phyloP scores from a whole-genome alignment of 257 asterid species.

The Handroanthus guayacan region DNA sequence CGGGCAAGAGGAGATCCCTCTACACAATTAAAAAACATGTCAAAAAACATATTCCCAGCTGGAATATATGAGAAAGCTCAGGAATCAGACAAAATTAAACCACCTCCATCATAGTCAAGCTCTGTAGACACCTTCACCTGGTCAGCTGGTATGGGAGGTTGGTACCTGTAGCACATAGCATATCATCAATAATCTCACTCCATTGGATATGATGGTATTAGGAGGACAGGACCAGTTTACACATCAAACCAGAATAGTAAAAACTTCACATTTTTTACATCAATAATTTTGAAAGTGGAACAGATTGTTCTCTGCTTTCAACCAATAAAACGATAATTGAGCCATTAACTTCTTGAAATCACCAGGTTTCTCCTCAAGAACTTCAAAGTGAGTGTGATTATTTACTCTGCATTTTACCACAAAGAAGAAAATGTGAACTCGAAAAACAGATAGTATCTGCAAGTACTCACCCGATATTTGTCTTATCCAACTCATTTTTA shows the following conservation, averaged over 20 bases:
- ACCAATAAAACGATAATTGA: neutral
- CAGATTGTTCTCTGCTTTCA: neutral
- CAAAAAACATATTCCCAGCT: constrained; percentile 30
- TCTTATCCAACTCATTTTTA: constrained; percentile 67
- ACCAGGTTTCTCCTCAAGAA: neutral
- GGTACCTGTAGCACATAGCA: constrained; percentile 64
- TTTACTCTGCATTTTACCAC: constrained; percentile 1
- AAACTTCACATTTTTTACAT: neutral
- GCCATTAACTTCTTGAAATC: neutral
- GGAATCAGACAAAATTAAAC: constrained; percentile 24
- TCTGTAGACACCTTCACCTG: constrained; percentile 81
- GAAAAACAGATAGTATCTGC: constrained; percentile 1
- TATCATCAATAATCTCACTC: constrained; percentile 1
- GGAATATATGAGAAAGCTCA: neutral
- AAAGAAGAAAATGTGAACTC: neutral
- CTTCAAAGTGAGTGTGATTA: neutral
- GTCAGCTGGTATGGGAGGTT: constrained; percentile 91
- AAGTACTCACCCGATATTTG: constrained; percentile 75
- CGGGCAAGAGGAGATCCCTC: constrained; percentile 83
- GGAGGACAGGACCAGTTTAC: constrained; percentile 2
- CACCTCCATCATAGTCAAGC: constrained; percentile 84
- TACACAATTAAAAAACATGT: constrained; percentile 36
- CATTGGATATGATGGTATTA: constrained; percentile 16
- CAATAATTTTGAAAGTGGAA: neutral
- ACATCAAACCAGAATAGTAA: neutral